Evolutionary conservation across 148 eudicot species (phyloP).

Genomic region (Chenopodium suecicum): DNA sequence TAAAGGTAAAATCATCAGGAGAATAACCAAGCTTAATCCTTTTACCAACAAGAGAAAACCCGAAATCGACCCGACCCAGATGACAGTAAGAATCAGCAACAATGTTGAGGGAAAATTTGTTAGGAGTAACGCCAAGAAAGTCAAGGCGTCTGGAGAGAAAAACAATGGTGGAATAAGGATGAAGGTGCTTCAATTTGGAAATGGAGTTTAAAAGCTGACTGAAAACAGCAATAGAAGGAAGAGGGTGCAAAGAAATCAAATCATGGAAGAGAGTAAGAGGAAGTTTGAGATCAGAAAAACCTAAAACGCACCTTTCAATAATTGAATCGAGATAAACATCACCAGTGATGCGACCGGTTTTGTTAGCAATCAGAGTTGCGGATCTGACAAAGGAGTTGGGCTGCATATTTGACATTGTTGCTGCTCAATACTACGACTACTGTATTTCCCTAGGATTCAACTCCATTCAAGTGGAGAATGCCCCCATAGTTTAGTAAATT

Average conservation of each 20-base stretch:
- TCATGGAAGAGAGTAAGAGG: background rate
- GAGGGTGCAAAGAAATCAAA: background rate
- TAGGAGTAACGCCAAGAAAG: background rate
- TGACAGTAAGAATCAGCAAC: constrained; percentile 17
- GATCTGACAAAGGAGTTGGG: too few relatives aligned
- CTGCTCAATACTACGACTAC: too few relatives aligned
- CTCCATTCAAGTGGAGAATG: too few relatives aligned
- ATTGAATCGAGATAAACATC: background rate
- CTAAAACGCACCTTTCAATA: background rate
- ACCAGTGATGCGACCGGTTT: background rate
- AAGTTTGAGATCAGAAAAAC: background rate
- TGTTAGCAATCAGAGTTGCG: too few relatives aligned
- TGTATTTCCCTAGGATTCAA: too few relatives aligned
- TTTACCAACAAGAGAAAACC: background rate
- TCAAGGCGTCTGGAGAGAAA: constrained; percentile 8
- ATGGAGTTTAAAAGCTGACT: background rate
- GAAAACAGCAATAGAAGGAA: constrained; percentile 1
- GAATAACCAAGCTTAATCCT: constrained; percentile 15
- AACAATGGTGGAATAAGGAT: background rate
- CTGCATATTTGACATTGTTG: too few relatives aligned
- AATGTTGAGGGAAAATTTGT: background rate
- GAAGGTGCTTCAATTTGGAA: background rate
- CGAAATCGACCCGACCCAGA: constrained; percentile 12
- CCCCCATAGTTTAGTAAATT: too few relatives aligned
- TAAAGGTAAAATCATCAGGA: background rate